phyloP scores from a whole-genome alignment of 192 early-diverging fungal genomes.

The Umbelopsis ramanniana region DNA sequence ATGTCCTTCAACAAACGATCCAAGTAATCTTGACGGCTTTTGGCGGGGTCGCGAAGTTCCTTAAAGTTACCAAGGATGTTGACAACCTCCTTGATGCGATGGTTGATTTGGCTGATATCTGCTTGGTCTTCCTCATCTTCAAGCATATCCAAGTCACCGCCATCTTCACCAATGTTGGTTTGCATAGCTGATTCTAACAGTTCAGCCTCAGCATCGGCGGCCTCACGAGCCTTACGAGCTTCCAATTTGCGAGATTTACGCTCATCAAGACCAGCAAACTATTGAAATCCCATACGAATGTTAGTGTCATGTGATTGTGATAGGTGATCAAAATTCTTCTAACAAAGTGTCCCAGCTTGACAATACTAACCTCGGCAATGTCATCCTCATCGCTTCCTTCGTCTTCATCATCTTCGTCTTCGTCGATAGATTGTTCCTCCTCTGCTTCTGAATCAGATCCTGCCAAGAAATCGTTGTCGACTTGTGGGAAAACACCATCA shows the following conservation, averaged over 20 bases:
- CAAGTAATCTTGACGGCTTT: constrained; percentile 85
- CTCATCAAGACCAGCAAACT: constrained; percentile 45
- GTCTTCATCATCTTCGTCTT: constrained; percentile 46
- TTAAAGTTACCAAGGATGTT: constrained; percentile 90
- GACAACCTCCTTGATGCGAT: constrained; percentile 90
- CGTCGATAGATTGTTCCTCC: constrained; percentile 45
- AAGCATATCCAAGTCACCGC: constrained; percentile 70
- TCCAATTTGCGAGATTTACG: constrained; percentile 62
- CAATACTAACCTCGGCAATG: constrained; percentile 27
- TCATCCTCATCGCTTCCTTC: constrained; percentile 46
- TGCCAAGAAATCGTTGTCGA: constrained; percentile 31
- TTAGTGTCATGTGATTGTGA: constrained; percentile 20
- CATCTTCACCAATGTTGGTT: constrained; percentile 75
- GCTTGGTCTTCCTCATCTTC: constrained; percentile 68
- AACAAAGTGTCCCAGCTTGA: neutral
- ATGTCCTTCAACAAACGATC: constrained; percentile 89
- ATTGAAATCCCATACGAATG: constrained; percentile 6
- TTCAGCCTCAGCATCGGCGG: constrained; percentile 70
- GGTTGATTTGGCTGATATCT: constrained; percentile 70
- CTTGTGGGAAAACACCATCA: constrained; percentile 36
- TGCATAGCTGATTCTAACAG: constrained; percentile 72
- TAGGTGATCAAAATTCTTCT: too few species aligned
- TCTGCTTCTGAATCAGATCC: constrained; percentile 28
- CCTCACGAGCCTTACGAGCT: constrained; percentile 67
- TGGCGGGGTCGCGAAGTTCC: constrained; percentile 74